Conservation (phyloP, 2,329 filamentous ascomycete species). For the Massarina eburnea region DNA sequence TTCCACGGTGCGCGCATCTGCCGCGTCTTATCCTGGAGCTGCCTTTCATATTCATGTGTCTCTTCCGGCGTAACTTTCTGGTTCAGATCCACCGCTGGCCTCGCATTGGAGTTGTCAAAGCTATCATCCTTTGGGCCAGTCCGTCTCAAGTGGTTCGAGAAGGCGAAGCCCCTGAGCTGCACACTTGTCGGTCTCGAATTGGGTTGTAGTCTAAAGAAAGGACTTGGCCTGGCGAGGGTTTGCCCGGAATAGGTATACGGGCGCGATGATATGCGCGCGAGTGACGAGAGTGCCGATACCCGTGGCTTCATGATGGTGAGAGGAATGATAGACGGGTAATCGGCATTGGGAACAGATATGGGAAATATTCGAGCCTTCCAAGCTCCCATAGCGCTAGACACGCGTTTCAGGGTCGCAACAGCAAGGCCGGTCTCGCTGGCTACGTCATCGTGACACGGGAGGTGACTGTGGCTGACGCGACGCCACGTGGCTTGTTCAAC, state of each 20-base stretch:
- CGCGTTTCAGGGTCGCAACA: not conserved
- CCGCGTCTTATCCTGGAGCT: constrained; percentile 54
- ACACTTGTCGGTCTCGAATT: not conserved
- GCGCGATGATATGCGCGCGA: constrained; percentile 18
- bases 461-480: constrained; percentile 2
- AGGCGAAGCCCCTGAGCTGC: constrained; percentile 17
- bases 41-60: constrained; percentile 47
- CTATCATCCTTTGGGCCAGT: constrained; percentile 17
- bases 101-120: constrained; percentile 37
- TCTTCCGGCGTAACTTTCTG: constrained; percentile 50
- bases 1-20: constrained; percentile 68
- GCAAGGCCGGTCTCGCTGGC: not conserved
- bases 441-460: constrained; percentile 7
- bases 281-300: constrained; percentile 24
- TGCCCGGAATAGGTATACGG: constrained; percentile 14
- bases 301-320: constrained; percentile 31
- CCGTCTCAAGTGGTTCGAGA: constrained; percentile 8
- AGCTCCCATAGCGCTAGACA: not conserved
- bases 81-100: constrained; percentile 44
- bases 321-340: not conserved
- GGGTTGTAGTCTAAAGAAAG: not conserved
- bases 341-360: not conserved
- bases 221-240: constrained; percentile 7
- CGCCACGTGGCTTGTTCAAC: not conserved
- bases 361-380: not conserved